Evolutionary conservation across 2,329 filamentous ascomycete species (phyloP).

Genomic region (Cercospora canescens): DNA sequence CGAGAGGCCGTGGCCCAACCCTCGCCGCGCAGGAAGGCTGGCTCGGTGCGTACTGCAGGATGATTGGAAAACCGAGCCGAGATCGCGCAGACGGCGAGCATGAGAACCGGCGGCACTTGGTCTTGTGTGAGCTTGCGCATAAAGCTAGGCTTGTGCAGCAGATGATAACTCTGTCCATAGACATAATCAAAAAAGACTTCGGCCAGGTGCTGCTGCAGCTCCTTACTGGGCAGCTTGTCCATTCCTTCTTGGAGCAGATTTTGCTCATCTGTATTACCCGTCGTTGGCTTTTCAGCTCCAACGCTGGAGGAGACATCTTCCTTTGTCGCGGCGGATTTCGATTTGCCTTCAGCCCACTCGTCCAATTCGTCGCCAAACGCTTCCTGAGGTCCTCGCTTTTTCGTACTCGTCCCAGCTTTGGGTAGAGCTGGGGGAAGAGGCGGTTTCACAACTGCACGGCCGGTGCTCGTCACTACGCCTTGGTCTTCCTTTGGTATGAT

Average conservation of each 20-base stretch:
- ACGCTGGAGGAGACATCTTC: conserved; percentile 1
- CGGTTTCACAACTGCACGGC: conserved; percentile 82
- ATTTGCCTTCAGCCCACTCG: conserved; percentile 62
- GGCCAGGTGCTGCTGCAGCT: conserved; percentile 88
- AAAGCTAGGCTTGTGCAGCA: conserved; percentile 95
- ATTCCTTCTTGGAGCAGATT: conserved; percentile 78
- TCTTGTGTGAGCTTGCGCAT: conserved; percentile 83
- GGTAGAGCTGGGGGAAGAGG: conserved; percentile 59
- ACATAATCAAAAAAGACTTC: conserved; percentile 95
- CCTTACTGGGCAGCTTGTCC: conserved; percentile 78
- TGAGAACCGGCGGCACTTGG: conserved; percentile 81
- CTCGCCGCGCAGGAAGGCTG: conserved; percentile 84
- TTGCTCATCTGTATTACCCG: conserved; percentile 66
- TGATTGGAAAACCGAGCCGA: conserved; percentile 94
- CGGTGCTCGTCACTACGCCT: conserved; percentile 65
- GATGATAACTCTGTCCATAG: conserved; percentile 91
- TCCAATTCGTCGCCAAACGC: conserved; percentile 82
- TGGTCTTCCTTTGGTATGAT: conserved; percentile 86
- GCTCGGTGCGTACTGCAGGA: conserved; percentile 72
- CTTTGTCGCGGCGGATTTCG: background rate
- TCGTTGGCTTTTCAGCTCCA: conserved; percentile 10
- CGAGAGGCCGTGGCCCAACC: conserved; percentile 87
- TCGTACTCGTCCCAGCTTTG: conserved; percentile 57
- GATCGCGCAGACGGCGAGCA: conserved; percentile 91
- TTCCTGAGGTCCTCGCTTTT: conserved; percentile 83